These are phyloP conservation scores for Leishmania aethiopica DNA, from an alignment of 208 protist species.

Conservation along the genomic window DNA sequence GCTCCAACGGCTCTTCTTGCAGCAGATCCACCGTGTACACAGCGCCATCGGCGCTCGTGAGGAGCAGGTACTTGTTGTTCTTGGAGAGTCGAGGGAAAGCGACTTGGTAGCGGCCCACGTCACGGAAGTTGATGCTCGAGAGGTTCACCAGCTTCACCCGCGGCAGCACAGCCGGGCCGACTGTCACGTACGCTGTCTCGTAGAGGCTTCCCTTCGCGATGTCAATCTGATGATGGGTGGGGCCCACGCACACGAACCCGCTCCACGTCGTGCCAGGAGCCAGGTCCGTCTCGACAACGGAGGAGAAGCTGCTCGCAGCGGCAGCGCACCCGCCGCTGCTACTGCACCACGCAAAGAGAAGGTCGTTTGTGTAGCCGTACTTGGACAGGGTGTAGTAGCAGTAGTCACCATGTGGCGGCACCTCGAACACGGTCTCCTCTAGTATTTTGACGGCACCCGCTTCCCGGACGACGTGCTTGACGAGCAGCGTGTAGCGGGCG, in stretches of 20 bases:
- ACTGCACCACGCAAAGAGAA: slow-evolving; percentile 41
- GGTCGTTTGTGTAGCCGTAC: slow-evolving; percentile 46
- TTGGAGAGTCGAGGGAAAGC: slow-evolving; percentile 30
- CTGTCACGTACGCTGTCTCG: slow-evolving; percentile 51
- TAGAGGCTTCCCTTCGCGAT: slow-evolving; percentile 41
- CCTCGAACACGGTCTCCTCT: slow-evolving; percentile 26
- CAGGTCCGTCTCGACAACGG: slow-evolving; percentile 38
- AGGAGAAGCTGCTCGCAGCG: slow-evolving; percentile 7
- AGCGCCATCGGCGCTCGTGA: slow-evolving; percentile 27
- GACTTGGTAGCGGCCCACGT: slow-evolving; percentile 28
- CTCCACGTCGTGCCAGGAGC: slow-evolving; percentile 40
- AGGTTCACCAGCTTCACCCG: slow-evolving; percentile 61
- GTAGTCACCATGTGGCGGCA: slow-evolving; percentile 20
- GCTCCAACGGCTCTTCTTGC: slow-evolving; percentile 31
- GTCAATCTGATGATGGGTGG: slow-evolving; percentile 25
- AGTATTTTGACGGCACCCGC: slow-evolving; percentile 9
- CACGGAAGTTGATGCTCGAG: slow-evolving; percentile 36
- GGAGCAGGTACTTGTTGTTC: slow-evolving; percentile 37
- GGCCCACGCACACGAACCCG: slow-evolving; percentile 38
- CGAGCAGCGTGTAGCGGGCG: slow-evolving; percentile 21
- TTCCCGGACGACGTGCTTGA: slow-evolving; percentile 32
- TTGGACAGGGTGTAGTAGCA: slow-evolving; percentile 29
- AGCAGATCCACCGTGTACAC: slow-evolving; percentile 24
- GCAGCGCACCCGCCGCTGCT: neutral
- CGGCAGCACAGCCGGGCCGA: slow-evolving; percentile 37